Evolutionary conservation across 495 filamentous ascomycete species (phyloP), one percentile per base, ranked within the genome.

Genomic region (Aspergillus bertholletiae): DNA sequence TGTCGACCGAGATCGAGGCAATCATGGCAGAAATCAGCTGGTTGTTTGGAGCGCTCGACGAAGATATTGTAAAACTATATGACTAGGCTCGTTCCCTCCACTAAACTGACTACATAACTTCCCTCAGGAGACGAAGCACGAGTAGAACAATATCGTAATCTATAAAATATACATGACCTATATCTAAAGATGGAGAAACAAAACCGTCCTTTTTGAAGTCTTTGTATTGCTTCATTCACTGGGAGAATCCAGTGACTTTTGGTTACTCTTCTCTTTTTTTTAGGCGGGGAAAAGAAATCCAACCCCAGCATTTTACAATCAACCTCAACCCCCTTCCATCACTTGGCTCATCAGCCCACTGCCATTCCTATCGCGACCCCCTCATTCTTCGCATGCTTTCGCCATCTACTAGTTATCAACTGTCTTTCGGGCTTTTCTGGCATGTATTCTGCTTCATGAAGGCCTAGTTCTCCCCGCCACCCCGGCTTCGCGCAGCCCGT

Each of bases 31-130:
- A 80, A 51, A 78, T 82, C 13, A 71, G 75, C 21, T 66, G 63
- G 41, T 63, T 82, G 11, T 96, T 90, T 75, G 92, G 92, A 0
- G 80, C 88, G 35, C 62, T 96, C 47, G 76, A 86, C 65, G 88
- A 92, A 66, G 87, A 93, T 58, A 73, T 80, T 44, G 67, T 94
- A 55, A 78, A 89, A 60, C 66, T 95, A 54, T 80, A 88, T 65
- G 86, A 70, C 37, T 60, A 57, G 22, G n/a, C n/a, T n/a, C n/a
- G n/a, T n/a, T n/a, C n/a, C n/a, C n/a, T n/a, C n/a, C n/a, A n/a
- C n/a, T n/a, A n/a, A n/a, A n/a, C n/a, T n/a, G n/a, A n/a, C n/a
- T n/a, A n/a, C n/a, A n/a, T n/a, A n/a, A n/a, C n/a, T n/a, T n/a
- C n/a, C n/a, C n/a, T n/a, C n/a, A n/a, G n/a, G n/a, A n/a, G n/a